These are phyloP conservation scores for Tylopilus plumbeoviolaceoides DNA, from an alignment of 768 basidiomycete genomes.

Conservation along the genomic window DNA sequence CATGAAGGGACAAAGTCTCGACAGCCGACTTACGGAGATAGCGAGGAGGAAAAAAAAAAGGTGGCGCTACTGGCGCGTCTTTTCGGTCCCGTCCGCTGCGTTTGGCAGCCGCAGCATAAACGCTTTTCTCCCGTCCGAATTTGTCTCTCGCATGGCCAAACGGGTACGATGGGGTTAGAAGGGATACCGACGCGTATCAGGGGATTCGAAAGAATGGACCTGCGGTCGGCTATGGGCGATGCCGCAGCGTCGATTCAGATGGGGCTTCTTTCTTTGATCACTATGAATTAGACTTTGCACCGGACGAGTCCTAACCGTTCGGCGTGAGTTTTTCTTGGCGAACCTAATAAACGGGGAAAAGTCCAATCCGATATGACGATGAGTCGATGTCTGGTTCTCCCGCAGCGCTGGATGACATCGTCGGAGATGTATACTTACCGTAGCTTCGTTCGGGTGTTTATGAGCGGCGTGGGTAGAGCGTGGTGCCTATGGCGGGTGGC, in stretches of 20 bases:
- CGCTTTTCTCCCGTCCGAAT: neutral
- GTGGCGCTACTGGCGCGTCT: neutral
- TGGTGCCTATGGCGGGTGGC: neutral
- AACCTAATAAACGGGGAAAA: neutral
- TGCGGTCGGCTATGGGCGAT: neutral
- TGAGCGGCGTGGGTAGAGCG: neutral
- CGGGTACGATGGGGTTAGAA: neutral
- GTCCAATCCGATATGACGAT: neutral
- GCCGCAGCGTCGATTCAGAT: neutral
- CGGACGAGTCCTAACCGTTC: neutral
- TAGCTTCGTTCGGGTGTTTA: neutral
- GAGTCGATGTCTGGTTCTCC: neutral
- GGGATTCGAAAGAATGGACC: neutral
- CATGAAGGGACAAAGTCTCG: neutral
- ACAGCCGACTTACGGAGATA: neutral
- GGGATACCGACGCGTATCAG: neutral
- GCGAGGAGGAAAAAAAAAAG: neutral
- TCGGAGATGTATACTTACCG: too few species aligned
- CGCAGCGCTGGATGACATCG: neutral
- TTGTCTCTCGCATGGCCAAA: neutral
- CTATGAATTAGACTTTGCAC: slow-evolving; percentile 8
- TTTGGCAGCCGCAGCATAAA: neutral
- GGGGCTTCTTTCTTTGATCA: neutral
- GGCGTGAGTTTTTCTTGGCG: slow-evolving; percentile 2
- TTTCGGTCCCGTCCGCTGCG: neutral